These are phyloP conservation scores for Mycotypha africana DNA, from an alignment of 371 early-diverging fungal genomes.

Conservation along the genomic window DNA sequence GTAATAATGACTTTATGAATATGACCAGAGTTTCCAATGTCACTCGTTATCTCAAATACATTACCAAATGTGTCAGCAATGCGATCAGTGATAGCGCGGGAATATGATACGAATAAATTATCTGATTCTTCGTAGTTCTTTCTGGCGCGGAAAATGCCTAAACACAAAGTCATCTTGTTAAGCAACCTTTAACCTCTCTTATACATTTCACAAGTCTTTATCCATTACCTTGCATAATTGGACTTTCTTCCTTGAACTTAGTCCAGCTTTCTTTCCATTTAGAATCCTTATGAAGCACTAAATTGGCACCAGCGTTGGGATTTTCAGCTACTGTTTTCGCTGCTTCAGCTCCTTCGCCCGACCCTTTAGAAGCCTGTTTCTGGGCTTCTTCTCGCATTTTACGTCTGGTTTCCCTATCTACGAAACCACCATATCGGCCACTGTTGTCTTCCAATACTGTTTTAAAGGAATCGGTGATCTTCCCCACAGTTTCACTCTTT, in stretches of 20 bases:
- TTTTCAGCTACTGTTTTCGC: slow-evolving; percentile 35
- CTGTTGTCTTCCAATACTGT: slow-evolving; percentile 71
- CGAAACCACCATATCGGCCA: slow-evolving; percentile 74
- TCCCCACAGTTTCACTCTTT: slow-evolving; percentile 68
- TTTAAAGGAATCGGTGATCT: slow-evolving; percentile 65
- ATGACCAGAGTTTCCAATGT: not conserved
- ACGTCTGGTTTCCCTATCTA: slow-evolving; percentile 65
- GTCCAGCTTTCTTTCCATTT: slow-evolving; percentile 91
- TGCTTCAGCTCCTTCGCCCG: slow-evolving; percentile 1
- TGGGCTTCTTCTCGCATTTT: slow-evolving; percentile 55
- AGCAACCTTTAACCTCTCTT: not conserved
- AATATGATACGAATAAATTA: slow-evolving; percentile 77
- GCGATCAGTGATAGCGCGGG: slow-evolving; percentile 77
- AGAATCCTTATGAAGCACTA: slow-evolving; percentile 89
- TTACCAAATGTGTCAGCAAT: slow-evolving; percentile 67
- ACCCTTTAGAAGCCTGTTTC: slow-evolving; percentile 16
- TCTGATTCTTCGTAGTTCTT: slow-evolving; percentile 87
- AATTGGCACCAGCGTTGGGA: slow-evolving; percentile 75
- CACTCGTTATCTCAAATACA: no score
- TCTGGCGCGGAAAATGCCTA: slow-evolving; percentile 71
- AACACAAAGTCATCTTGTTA: not conserved
- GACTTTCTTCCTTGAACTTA: slow-evolving; percentile 86
- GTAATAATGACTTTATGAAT: not conserved
- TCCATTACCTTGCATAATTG: slow-evolving; percentile 78
- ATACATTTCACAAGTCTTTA: no score